Evolutionary conservation across 352 stramenopile species (phyloP), one percentile per base, ranked within the genome.

Genomic region (Phytophthora sp.): DNA sequence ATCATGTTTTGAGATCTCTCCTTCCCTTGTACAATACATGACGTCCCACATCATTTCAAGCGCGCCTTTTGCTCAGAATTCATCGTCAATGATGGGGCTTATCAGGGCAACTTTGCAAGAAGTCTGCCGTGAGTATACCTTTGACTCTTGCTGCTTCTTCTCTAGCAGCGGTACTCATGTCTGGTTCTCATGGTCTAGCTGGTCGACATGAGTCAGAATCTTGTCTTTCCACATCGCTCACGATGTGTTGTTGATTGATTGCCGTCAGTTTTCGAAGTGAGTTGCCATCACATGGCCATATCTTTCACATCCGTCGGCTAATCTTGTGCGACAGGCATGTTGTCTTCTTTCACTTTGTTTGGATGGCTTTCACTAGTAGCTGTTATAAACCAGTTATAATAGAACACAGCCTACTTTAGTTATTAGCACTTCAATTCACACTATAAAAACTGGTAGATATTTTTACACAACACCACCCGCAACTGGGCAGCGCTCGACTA

Each of bases 191-290:
- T 68, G 57, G 47, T 64, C 44, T 0, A 64, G 6, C 45, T 50
- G 59, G 7, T 55, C 53, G 44, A 61, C 46, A n/a, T 73, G 57
- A 0, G 52, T 69, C 11, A 69, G 15, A 1, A 64, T 15, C 21
- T 73, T 69, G 26, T 64, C 57, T 7, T 60, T 67, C 38, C 51
- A 68, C 57, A 63, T 67, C 9, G 35, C 45, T 35, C 63, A 72
- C 4, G 21, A 51, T 23, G 60, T 69, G 6, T 24, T 42, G n/a
- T n/a, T n/a, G 13, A 52, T n/a, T n/a, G n/a, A n/a, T 46, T 46
- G 54, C 41, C 41, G 46, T 65, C 45, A 58, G 57, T 65, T 58
- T 33, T n/a, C n/a, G 46, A 9, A 35, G 52, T 36, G 38, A 23
- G 38, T 15, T 41, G 35, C 13, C 20, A 7, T n/a, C 9, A 41